Evolutionary conservation across 768 basidiomycete species (phyloP), one percentile per base, ranked within the genome.

Genomic region (Auricularia auricula-judae): DNA sequence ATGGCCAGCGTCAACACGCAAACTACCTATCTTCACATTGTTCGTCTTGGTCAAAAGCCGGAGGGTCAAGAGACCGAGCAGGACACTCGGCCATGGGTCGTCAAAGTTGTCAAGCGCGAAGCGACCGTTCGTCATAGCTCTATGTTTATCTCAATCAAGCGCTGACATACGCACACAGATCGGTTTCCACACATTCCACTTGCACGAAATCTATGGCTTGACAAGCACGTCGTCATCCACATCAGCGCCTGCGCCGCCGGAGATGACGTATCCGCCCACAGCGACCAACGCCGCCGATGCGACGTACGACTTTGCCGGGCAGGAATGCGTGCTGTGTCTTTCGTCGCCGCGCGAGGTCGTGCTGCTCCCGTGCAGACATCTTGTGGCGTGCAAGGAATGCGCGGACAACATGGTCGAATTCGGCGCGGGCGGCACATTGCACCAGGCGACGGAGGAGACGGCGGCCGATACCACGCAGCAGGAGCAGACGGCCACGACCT

Each of bases 351-450:
- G 92, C 60, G 92, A 96, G 71, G 94, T 98, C 51, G 92, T 98
- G 5, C 83, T 98, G 12, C 83, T 97, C 4, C 94, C 94, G 0
- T 98, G 94, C 73, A 79, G 94, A 59, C 94, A 98, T 76, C 82
- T 98, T 36, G 94, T 98, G 65, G 94, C 94, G 3, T 98, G 94
- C 78, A 87, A 90, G 70, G 94, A 96, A 58, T 98, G 94, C 71
- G 94, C 94, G 0, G 76, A 97, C 62, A 96, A 96, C 72, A 98
- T 98, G 94, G 88, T 98, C 61, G 94, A 98, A 74, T 98, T 93
- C 72, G 94, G 94, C 35, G 94, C 94, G 0, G 94, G 94, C 2
- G 94, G 94, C 2, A 86, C 81, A 60, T 89, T 96, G 61, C 82
- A 81, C n/a, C 86, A 90, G 62, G 70, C 76, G 5, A 68, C 66